Evolutionary conservation across 352 stramenopile genomes (phyloP).

Genomic region (Globisporangium emineosum): DNA sequence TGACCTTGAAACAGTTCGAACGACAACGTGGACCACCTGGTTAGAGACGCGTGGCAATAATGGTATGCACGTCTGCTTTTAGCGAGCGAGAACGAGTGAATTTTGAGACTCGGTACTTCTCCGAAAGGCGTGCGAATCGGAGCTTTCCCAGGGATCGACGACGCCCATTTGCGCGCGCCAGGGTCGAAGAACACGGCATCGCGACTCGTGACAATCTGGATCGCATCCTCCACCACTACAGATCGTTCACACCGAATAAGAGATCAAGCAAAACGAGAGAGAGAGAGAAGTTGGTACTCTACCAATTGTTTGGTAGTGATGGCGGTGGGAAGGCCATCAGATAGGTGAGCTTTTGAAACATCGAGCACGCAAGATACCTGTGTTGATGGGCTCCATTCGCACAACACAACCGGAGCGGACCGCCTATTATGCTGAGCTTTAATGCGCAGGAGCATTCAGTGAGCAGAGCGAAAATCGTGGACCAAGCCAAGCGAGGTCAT

Average conservation of each 20-base stretch:
- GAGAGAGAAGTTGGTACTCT: background rate
- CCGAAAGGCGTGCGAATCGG: slow-evolving; percentile 49
- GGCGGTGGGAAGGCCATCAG: background rate
- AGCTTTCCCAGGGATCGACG: slow-evolving; percentile 34
- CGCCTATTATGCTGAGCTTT: background rate
- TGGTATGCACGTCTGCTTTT: too few relatives aligned
- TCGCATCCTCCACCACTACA: slow-evolving; percentile 49
- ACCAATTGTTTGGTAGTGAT: background rate
- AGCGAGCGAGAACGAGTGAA: background rate
- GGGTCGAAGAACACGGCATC: slow-evolving; percentile 56
- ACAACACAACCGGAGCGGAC: too few relatives aligned
- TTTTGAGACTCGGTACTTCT: slow-evolving; percentile 29
- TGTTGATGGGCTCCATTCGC: slow-evolving; percentile 4
- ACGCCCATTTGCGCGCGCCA: slow-evolving; percentile 33
- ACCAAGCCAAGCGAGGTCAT: background rate
- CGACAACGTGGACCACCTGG: background rate
- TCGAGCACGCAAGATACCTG: background rate
- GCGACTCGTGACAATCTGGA: slow-evolving; percentile 41
- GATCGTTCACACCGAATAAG: too few relatives aligned
- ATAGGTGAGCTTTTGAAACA: background rate
- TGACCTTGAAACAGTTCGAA: slow-evolving; percentile 24
- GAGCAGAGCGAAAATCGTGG: too few relatives aligned
- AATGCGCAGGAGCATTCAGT: background rate
- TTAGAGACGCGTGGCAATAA: too few relatives aligned
- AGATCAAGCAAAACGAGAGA: background rate